A percentile compares a stretch with the other conserved stretches of the same genome.
Conservation (phyloP, 345 rosid genomes). For the Linum lewisii region DNA sequence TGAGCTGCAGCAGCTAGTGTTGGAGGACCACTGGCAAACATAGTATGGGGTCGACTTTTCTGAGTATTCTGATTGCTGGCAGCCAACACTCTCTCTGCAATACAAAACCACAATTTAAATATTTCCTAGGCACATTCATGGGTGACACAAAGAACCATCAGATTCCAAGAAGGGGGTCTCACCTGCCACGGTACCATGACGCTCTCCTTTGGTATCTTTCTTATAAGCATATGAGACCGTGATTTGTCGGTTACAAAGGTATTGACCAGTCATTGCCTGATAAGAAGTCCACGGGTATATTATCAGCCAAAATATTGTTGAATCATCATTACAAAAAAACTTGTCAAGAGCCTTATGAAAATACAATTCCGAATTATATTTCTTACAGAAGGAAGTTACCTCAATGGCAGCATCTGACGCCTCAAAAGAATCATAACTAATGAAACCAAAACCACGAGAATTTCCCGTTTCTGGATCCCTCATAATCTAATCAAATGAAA, state of each 20-base stretch:
- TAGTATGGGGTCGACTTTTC: slow-evolving; percentile 90
- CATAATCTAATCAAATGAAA: slow-evolving; percentile 54
- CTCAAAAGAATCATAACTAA: slow-evolving; percentile 96
- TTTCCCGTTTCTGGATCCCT: slow-evolving; percentile 97
- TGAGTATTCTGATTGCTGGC: slow-evolving; percentile 77
- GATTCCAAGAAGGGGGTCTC: slow-evolving; percentile 12
- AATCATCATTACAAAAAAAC: neutral
- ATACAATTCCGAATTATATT: neutral
- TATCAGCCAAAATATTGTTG: slow-evolving; percentile 1
- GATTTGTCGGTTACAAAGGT: slow-evolving; percentile 91
- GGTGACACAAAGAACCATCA: neutral
- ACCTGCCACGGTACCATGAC: slow-evolving; percentile 99
- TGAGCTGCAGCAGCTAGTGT: slow-evolving; percentile 38
- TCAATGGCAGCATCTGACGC: slow-evolving; percentile 99
- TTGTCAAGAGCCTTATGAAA: neutral
- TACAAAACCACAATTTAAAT: neutral
- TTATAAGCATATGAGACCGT: slow-evolving; percentile 95
- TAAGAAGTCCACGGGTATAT: neutral
- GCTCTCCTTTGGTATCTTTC: slow-evolving; percentile 99
- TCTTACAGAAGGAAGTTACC: slow-evolving; percentile 29
- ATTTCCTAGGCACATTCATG: neutral
- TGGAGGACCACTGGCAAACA: slow-evolving; percentile 93
- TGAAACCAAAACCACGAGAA: slow-evolving; percentile 96
- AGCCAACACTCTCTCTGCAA: slow-evolving; percentile 92
- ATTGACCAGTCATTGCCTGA: slow-evolving; percentile 96